Evolutionary conservation across 345 rosid species (phyloP), one percentile per base, ranked within the genome.

Genomic region (Odontarrhena argentea): DNA sequence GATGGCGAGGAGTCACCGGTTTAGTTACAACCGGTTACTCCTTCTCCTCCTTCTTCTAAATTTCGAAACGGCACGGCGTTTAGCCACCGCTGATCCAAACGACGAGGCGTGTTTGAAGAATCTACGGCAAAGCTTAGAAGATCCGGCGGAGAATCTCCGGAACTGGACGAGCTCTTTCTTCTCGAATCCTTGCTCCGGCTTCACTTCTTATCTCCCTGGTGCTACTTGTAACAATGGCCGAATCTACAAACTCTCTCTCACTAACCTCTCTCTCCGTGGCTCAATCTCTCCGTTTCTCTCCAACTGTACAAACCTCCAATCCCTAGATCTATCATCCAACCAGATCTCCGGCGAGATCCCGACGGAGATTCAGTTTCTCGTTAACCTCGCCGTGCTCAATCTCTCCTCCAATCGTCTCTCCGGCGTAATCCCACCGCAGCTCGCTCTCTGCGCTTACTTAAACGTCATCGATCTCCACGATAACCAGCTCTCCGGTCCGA

Each of bases 201-300:
- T 93, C 83, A 88, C 83, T 7, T 93, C 97, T 9, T 85, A 77
- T 40, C 84, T 93, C 55, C 81, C 85, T 0, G 97, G 97, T 5
- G 96, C 89, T 56, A 90, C 85, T 30, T 91, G 97, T 80, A 93
- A 88, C 88, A 93, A 90, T 65, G 97, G 97, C 55, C 77, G 98
- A 45, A 76, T 93, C 80, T 93, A 90, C 80, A 93, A 93, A 77
- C 96, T 93, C 22, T 83, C 97, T n/a, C 85, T 91, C 40, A 79
- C 83, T 0, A 84, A 80, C 46, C 87, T 90, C 67, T 79, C 88
- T 36, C 85, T 93, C 9, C 87, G 81, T 42, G 98, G 98, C 76
- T 67, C 87, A 2, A 81, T 93, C 67, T 90, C 98, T 2, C 96
- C 97, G 10, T 82, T 46, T 57, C 70, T 93, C 22, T 81, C 98